Evolutionary conservation across 306 rosid species (phyloP).

Genomic region (Lupinus albus): DNA sequence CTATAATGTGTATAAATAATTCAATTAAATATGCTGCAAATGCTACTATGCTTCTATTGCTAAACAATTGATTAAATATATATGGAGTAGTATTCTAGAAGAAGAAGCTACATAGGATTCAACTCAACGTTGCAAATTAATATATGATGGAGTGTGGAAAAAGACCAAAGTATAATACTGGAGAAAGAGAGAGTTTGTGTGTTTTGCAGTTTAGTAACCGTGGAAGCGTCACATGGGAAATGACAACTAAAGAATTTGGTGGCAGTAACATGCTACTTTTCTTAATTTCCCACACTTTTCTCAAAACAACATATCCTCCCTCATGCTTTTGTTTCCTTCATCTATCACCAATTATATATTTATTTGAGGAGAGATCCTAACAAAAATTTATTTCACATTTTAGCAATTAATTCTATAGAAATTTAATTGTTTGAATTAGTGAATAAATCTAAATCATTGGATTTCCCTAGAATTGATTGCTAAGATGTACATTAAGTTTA

Average conservation of each 20-base stretch:
- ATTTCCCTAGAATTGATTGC: too few relatives aligned
- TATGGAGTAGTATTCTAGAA: neutral
- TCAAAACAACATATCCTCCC: neutral
- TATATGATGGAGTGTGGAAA: neutral
- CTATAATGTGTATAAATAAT: too few relatives aligned
- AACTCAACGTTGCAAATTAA: neutral
- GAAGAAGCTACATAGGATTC: neutral
- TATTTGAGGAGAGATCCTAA: neutral
- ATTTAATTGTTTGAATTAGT: too few relatives aligned
- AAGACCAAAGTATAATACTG: conserved; percentile 19
- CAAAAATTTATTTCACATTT: too few relatives aligned
- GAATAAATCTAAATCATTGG: too few relatives aligned
- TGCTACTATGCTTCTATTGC: too few relatives aligned
- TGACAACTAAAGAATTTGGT: conserved; percentile 41
- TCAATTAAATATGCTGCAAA: too few relatives aligned
- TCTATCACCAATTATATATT: neutral
- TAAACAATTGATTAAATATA: too few relatives aligned
- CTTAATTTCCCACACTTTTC: conserved; percentile 28
- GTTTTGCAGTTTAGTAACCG: neutral
- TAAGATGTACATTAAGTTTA: too few relatives aligned
- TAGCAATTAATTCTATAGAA: too few relatives aligned
- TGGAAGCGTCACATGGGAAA: conserved; percentile 34
- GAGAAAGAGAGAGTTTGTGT: conserved; percentile 9
- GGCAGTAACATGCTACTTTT: conserved; percentile 10
- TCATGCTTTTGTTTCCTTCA: neutral